Percentiles rank a stretch among this genome's conserved stretches.
Evolutionary conservation across 2,329 filamentous ascomycete genomes (phyloP).

Genomic region (Cryoendolithus antarcticus): DNA sequence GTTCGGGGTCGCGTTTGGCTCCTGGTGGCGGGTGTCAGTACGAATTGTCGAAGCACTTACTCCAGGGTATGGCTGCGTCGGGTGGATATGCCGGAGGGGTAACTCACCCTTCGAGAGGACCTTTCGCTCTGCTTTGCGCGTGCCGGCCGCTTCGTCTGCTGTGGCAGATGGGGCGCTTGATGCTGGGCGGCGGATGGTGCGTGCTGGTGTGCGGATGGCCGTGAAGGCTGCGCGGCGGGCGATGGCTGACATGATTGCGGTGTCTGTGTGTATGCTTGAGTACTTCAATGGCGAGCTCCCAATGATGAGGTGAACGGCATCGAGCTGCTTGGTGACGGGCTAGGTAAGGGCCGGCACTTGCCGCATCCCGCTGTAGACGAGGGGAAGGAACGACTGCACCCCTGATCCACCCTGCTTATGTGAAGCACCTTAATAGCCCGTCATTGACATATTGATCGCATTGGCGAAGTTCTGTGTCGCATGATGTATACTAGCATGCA

Average conservation of each 20-base stretch:
- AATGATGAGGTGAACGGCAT: neutral
- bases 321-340: neutral
- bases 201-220: slow-evolving; percentile 27
- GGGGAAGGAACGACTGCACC: neutral
- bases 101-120: slow-evolving; percentile 40
- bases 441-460: neutral
- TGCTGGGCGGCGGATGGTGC: slow-evolving; percentile 21
- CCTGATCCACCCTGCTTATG: neutral
- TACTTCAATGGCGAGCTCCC: neutral
- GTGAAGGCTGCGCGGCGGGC: slow-evolving; percentile 34
- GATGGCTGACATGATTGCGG: slow-evolving; percentile 33
- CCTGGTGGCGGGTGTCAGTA: slow-evolving; percentile 58
- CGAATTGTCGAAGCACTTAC: slow-evolving; percentile 51
- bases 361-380: neutral
- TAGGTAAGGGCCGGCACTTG: neutral
- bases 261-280: neutral
- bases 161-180: slow-evolving; percentile 30
- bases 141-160: slow-evolving; percentile 30
- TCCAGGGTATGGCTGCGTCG: slow-evolving; percentile 78
- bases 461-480: slow-evolving; percentile 13
- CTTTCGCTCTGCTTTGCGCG: slow-evolving; percentile 24
- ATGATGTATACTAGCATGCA: slow-evolving; percentile 11
- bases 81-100: slow-evolving; percentile 16
- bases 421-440: neutral
- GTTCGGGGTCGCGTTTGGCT: slow-evolving; percentile 59